Percentiles rank a stretch among this genome's conserved stretches.
These are phyloP conservation scores for Paramecium biaurelia DNA, from an alignment of 73 alveolate genomes.

Conservation along the genomic window DNA sequence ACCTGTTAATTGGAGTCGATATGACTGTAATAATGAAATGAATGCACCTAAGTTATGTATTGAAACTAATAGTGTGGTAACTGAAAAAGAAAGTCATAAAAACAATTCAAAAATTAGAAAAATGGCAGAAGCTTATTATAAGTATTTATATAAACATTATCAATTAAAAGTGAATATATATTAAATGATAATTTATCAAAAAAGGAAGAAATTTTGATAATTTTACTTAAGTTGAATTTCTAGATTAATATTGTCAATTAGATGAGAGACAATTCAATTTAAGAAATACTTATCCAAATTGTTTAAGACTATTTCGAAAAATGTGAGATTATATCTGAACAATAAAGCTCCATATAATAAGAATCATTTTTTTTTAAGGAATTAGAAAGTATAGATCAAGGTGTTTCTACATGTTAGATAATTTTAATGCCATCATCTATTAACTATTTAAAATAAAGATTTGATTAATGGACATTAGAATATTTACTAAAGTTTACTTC, in stretches of 20 bases:
- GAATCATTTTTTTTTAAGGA: background rate
- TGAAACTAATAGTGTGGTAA: background rate
- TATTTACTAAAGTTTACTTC: background rate
- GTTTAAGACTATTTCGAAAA: background rate
- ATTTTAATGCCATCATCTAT: background rate
- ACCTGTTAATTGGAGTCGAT: constrained; percentile 25
- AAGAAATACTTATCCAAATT: background rate
- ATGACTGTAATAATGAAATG: background rate
- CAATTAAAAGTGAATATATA: background rate
- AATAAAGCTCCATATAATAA: background rate
- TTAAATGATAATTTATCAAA: background rate
- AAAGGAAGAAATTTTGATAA: background rate
- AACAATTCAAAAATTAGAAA: background rate
- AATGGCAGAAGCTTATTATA: background rate
- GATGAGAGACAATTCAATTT: background rate
- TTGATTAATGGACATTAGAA: constrained; percentile 18
- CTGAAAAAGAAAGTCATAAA: background rate
- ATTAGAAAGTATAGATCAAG: background rate
- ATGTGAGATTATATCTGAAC: background rate
- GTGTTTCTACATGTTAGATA: background rate
- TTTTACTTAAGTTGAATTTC: background rate
- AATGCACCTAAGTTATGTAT: background rate
- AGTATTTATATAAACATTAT: background rate
- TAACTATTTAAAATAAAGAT: background rate
- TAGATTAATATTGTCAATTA: background rate